These are phyloP conservation scores for Lablab purpureus DNA, from an alignment of 306 rosid genomes.

Conservation along the genomic window DNA sequence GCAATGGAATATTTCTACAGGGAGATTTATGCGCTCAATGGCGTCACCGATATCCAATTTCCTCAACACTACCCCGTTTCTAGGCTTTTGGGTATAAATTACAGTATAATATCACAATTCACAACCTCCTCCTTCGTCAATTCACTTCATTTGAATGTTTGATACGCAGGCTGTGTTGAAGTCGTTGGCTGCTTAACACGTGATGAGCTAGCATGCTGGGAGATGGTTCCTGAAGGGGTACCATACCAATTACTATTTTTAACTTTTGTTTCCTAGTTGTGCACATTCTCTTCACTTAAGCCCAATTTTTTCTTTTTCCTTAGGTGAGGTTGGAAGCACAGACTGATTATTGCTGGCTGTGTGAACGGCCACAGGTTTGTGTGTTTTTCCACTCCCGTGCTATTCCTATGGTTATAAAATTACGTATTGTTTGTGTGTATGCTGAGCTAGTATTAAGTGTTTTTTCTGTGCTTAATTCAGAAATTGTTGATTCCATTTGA, in stretches of 20 bases:
- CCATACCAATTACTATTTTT: background rate
- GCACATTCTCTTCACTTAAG: slow-evolving; percentile 18
- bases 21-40: slow-evolving; percentile 83
- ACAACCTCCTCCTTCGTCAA: background rate
- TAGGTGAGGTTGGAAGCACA: slow-evolving; percentile 94
- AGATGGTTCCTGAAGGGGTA: slow-evolving; percentile 91
- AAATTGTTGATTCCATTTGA: slow-evolving; percentile 89
- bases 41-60: slow-evolving; percentile 73
- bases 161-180: slow-evolving; percentile 76
- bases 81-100: slow-evolving; percentile 74
- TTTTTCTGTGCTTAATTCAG: slow-evolving; percentile 51
- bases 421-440: background rate
- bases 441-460: slow-evolving; percentile 16
- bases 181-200: slow-evolving; percentile 86
- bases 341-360: slow-evolving; percentile 90
- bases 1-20: slow-evolving; percentile 91
- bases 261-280: slow-evolving; percentile 20
- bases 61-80: slow-evolving; percentile 93
- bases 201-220: slow-evolving; percentile 81
- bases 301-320: slow-evolving; percentile 14
- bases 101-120: background rate
- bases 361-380: slow-evolving; percentile 87
- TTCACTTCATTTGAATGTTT: slow-evolving; percentile 22
- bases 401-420: slow-evolving; percentile 13
- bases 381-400: slow-evolving; percentile 33